phyloP scores from a whole-genome alignment of 495 filamentous ascomycete species.

The Trichoderma gamsii region DNA sequence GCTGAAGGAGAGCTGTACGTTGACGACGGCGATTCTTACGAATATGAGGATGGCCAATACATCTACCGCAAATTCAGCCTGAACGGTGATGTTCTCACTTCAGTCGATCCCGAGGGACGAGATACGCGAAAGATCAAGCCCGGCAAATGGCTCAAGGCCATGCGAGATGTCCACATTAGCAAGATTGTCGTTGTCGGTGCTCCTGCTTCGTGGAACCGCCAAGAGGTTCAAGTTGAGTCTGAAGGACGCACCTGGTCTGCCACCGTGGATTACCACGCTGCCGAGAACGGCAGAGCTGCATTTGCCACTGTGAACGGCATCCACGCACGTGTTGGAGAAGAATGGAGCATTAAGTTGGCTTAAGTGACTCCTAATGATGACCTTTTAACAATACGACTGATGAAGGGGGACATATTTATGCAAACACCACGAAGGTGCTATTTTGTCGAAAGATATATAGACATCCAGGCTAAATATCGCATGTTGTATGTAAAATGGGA shows the following conservation, averaged over 20 bases:
- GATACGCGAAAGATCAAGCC: conserved; percentile 55
- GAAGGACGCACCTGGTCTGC: conserved; percentile 58
- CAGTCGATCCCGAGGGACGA: conserved; percentile 45
- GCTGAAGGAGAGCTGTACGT: conserved; percentile 82
- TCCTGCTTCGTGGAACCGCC: conserved; percentile 64
- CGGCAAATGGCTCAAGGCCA: conserved; percentile 65
- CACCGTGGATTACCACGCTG: conserved; percentile 55
- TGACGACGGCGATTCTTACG: conserved; percentile 90
- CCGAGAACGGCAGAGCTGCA: conserved; percentile 55
- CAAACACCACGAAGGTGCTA: not conserved
- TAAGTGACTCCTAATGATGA: conserved; percentile 16
- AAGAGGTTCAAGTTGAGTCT: conserved; percentile 59
- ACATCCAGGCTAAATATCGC: not conserved
- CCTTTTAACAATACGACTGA: not conserved
- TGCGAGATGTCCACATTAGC: conserved; percentile 73
- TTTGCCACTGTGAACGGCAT: conserved; percentile 81
- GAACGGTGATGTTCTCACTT: conserved; percentile 46
- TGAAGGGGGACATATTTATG: not conserved
- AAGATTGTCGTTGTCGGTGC: conserved; percentile 77
- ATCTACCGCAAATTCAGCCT: conserved; percentile 74
- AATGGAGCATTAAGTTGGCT: conserved; percentile 66
- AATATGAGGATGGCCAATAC: conserved; percentile 76
- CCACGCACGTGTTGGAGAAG: conserved; percentile 65
- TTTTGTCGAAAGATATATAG: not conserved
- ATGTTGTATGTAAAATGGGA: not conserved